Percentiles rank a stretch among this genome's conserved stretches.
phyloP scores from a whole-genome alignment of 495 filamentous ascomycete genomes.

The Tuber magnatum region DNA sequence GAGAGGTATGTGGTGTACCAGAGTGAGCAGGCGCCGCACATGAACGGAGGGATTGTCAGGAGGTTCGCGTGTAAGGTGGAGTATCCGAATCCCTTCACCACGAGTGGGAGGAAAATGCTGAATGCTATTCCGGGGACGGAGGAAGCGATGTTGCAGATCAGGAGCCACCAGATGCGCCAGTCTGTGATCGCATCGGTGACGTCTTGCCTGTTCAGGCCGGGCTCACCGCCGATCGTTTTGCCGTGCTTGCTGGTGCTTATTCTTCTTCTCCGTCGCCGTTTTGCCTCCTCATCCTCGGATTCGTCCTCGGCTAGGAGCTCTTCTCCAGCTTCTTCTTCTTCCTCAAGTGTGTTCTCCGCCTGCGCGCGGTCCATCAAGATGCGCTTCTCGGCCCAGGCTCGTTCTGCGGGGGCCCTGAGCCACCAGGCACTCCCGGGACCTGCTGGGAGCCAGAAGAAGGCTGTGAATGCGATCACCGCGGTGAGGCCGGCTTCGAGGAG shows the following conservation, averaged over 20 bases:
- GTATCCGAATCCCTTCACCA: slow-evolving; percentile 46
- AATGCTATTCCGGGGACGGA: slow-evolving; percentile 51
- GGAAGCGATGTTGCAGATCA: slow-evolving; percentile 51
- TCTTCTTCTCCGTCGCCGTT: neutral
- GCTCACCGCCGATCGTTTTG: slow-evolving; percentile 42
- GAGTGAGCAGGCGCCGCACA: slow-evolving; percentile 48
- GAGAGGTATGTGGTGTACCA: slow-evolving; percentile 47
- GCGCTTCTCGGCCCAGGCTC: slow-evolving; percentile 45
- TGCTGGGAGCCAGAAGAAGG: slow-evolving; percentile 50
- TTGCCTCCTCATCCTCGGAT: neutral
- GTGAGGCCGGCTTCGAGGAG: slow-evolving; percentile 51
- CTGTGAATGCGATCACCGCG: slow-evolving; percentile 45
- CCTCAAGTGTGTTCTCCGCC: slow-evolving; percentile 13
- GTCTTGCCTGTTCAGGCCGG: slow-evolving; percentile 45
- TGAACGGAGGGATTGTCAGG: slow-evolving; percentile 52
- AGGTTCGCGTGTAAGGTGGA: slow-evolving; percentile 49
- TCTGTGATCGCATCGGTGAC: slow-evolving; percentile 48
- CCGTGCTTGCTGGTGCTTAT: neutral
- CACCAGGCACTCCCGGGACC: slow-evolving; percentile 53
- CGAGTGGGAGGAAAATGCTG: slow-evolving; percentile 52
- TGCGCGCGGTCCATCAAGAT: slow-evolving; percentile 36
- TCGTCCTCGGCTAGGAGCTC: slow-evolving; percentile 23
- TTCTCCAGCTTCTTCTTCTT: slow-evolving; percentile 28
- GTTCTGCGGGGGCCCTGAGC: slow-evolving; percentile 46
- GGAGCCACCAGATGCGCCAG: slow-evolving; percentile 50